A percentile compares a stretch with the other conserved stretches of the same genome.
Evolutionary conservation across 352 stramenopile species (phyloP).

Genomic region (Pythium rhizo-oryzae): DNA sequence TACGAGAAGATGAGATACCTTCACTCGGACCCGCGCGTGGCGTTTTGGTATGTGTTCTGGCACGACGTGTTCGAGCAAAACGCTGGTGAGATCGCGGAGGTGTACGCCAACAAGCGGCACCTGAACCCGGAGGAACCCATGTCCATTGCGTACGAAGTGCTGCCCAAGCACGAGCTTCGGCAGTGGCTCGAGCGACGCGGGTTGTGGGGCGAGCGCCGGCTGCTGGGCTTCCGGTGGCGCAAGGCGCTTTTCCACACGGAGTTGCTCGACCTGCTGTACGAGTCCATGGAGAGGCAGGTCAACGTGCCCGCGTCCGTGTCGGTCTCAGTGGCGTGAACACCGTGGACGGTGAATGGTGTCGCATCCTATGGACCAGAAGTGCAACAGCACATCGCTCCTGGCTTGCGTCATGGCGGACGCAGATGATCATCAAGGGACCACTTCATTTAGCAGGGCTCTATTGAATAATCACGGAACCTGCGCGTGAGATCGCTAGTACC

Average conservation of each 20-base stretch:
- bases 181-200: slow-evolving; percentile 24
- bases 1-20: slow-evolving; percentile 36
- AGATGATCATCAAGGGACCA: too few relatives aligned
- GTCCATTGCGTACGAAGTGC: slow-evolving; percentile 40
- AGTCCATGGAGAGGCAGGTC: neutral
- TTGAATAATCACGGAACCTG: too few relatives aligned
- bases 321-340: too few relatives aligned
- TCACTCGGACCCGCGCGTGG: slow-evolving; percentile 30
- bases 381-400: too few relatives aligned
- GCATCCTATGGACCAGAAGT: too few relatives aligned
- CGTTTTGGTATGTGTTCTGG: slow-evolving; percentile 54
- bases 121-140: slow-evolving; percentile 21
- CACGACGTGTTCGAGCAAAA: slow-evolving; percentile 48
- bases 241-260: slow-evolving; percentile 16
- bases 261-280: slow-evolving; percentile 16
- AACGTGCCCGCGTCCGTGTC: too few relatives aligned
- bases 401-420: too few relatives aligned
- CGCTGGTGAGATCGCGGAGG: slow-evolving; percentile 23
- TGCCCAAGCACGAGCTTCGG: slow-evolving; percentile 34
- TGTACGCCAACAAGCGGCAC: slow-evolving; percentile 10
- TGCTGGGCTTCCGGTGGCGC: slow-evolving; percentile 7
- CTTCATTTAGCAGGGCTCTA: too few relatives aligned
- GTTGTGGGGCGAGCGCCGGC: slow-evolving; percentile 11
- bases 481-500: too few relatives aligned
- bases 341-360: too few relatives aligned